Percentiles rank a stretch among this genome's conserved stretches.
Evolutionary conservation across 2,329 filamentous ascomycete species (phyloP).

Genomic region (Apiospora hydei): DNA sequence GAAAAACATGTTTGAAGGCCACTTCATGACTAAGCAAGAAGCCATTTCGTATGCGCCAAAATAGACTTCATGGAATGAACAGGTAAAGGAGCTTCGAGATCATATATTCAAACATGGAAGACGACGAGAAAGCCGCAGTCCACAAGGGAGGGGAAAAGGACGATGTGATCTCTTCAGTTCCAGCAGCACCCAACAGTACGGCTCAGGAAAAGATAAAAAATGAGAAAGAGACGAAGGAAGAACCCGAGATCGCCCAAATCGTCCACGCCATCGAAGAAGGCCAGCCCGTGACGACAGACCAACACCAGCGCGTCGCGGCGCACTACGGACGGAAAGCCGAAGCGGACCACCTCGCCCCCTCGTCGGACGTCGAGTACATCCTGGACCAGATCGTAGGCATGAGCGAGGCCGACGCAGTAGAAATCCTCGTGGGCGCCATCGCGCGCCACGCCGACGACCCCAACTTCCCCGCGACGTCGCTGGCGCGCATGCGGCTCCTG

Average conservation of each 20-base stretch:
- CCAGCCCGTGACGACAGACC: neutral
- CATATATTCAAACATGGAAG: neutral
- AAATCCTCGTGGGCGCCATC: conserved; percentile 31
- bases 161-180: neutral
- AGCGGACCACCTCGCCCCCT: conserved; percentile 32
- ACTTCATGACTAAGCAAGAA: neutral
- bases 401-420: conserved; percentile 33
- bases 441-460: conserved; percentile 37
- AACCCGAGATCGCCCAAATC: neutral
- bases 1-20: neutral
- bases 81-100: neutral
- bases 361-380: conserved; percentile 37
- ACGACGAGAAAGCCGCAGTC: neutral
- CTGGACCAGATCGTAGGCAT: conserved; percentile 35
- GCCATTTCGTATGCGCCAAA: neutral
- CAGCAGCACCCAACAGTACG: neutral
- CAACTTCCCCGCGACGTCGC: conserved; percentile 35
- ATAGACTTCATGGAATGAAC: no score
- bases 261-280: conserved; percentile 15
- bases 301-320: conserved; percentile 16
- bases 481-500: conserved; percentile 34
- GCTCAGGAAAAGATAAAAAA: neutral
- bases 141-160: neutral
- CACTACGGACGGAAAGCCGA: neutral
- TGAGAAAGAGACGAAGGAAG: neutral